Evolutionary conservation across 768 basidiomycete genomes (phyloP).

Genomic region (Kwoniella bestiolae): DNA sequence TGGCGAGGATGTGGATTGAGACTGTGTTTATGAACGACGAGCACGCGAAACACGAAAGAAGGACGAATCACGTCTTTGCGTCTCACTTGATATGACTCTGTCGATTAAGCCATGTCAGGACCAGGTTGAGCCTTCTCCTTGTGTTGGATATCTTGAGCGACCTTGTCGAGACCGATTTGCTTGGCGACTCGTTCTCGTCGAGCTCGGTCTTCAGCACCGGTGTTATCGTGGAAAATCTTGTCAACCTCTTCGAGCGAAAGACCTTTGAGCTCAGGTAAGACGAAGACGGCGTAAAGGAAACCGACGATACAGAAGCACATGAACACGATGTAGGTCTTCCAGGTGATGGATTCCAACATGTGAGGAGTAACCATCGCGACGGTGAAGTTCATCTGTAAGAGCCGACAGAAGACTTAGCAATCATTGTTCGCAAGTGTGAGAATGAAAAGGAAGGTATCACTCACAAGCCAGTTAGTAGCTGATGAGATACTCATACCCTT

Average conservation of each 20-base stretch:
- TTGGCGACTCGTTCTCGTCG: conserved; percentile 64
- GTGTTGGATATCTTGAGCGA: conserved; percentile 48
- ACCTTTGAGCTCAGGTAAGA: conserved; percentile 60
- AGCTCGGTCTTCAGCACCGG: conserved; percentile 64
- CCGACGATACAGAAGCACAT: conserved; percentile 65
- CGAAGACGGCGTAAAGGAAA: conserved; percentile 69
- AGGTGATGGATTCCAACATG: conserved; percentile 69
- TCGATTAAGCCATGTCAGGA: conserved; percentile 12
- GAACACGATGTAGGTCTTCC: conserved; percentile 78
- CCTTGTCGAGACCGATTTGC: conserved; percentile 67
- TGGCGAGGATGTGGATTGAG: no score
- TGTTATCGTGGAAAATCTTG: conserved; percentile 73
- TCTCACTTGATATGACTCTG: background rate
- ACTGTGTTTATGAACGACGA: background rate
- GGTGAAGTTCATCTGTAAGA: conserved; percentile 44
- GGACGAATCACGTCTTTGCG: background rate
- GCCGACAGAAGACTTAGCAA: conserved; percentile 1
- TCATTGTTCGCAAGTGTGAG: conserved; percentile 11
- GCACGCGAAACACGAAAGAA: background rate
- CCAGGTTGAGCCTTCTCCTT: conserved; percentile 35
- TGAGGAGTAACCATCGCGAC: conserved; percentile 73
- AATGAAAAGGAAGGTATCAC: conserved; percentile 1
- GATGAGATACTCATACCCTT: conserved; percentile 77
- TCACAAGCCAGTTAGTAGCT: conserved; percentile 68
- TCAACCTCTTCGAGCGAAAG: conserved; percentile 87